phyloP scores from a whole-genome alignment of 805 yeast genomes.

The Barnettozyma populi region DNA sequence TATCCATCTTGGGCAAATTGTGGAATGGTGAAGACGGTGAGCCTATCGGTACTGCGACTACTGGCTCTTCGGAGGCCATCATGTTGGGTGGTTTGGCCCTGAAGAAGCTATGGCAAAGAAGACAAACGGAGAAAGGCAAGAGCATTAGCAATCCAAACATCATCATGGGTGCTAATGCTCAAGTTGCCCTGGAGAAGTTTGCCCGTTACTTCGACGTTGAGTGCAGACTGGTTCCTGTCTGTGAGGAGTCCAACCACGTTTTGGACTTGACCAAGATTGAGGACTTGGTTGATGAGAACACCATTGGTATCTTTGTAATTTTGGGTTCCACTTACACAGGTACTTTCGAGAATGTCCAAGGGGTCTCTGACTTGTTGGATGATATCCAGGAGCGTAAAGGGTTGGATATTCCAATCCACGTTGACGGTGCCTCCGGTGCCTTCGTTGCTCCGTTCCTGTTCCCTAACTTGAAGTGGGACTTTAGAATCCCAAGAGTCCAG shows the following conservation, averaged over 20 bases:
- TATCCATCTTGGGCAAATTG: constrained; percentile 68
- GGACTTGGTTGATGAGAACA: constrained; percentile 77
- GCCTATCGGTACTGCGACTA: constrained; percentile 84
- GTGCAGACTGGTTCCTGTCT: constrained; percentile 66
- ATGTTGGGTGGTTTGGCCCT: constrained; percentile 91
- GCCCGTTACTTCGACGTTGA: constrained; percentile 94
- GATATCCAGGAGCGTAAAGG: constrained; percentile 65
- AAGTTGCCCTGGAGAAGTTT: constrained; percentile 90
- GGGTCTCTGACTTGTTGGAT: constrained; percentile 59
- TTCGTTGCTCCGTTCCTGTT: constrained; percentile 79
- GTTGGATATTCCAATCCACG: constrained; percentile 71
- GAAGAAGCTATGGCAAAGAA: constrained; percentile 84
- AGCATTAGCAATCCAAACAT: constrained; percentile 69
- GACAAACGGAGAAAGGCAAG: constrained; percentile 53
- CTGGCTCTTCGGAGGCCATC: constrained; percentile 92
- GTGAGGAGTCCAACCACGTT: constrained; percentile 52
- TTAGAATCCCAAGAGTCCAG: constrained; percentile 66
- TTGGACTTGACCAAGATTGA: constrained; percentile 57
- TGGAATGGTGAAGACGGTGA: constrained; percentile 64
- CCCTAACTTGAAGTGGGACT: constrained; percentile 82
- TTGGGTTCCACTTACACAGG: constrained; percentile 93
- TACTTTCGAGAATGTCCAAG: constrained; percentile 73
- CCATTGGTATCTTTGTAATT: constrained; percentile 86
- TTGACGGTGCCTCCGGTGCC: constrained; percentile 92
- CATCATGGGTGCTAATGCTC: constrained; percentile 88